Percentiles rank a stretch among this genome's conserved stretches.
Evolutionary conservation across 208 protist genomes (phyloP).

Genomic region (Acanthamoeba triangularis): DNA sequence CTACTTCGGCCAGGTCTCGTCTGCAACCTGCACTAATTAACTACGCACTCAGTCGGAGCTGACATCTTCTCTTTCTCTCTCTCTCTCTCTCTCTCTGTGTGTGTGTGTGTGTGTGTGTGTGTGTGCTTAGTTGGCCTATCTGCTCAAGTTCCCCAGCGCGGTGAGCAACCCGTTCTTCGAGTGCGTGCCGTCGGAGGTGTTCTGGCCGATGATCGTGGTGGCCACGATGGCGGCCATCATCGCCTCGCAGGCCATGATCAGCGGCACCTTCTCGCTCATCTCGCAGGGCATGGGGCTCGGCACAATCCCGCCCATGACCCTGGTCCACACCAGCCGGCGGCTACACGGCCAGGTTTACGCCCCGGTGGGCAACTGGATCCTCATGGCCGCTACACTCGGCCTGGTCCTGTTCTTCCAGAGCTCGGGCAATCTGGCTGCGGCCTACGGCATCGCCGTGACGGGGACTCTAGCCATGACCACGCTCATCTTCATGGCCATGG

Average conservation of each 20-base stretch:
- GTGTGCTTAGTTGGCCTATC: no score
- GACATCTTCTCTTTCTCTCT: no score
- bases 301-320: not conserved
- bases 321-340: not conserved
- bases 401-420: constrained; percentile 25
- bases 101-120: no score
- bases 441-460: constrained; percentile 45
- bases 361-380: not conserved
- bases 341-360: constrained; percentile 22
- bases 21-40: no score
- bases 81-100: no score
- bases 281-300: constrained; percentile 19
- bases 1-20: constrained; percentile 1
- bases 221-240: not conserved
- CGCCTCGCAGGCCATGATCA: constrained; percentile 6
- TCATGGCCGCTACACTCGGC: not conserved
- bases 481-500: constrained; percentile 34
- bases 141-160: no score
- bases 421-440: not conserved
- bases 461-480: constrained; percentile 36
- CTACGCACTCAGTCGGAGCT: no score
- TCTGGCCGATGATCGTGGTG: not conserved
- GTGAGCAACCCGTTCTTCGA: not conserved
- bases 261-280: constrained; percentile 62
- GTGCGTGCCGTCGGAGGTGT: not conserved